Base-by-base conservation (phyloP, 345 rosid species). In the Aurinia saxatilis region DNA sequence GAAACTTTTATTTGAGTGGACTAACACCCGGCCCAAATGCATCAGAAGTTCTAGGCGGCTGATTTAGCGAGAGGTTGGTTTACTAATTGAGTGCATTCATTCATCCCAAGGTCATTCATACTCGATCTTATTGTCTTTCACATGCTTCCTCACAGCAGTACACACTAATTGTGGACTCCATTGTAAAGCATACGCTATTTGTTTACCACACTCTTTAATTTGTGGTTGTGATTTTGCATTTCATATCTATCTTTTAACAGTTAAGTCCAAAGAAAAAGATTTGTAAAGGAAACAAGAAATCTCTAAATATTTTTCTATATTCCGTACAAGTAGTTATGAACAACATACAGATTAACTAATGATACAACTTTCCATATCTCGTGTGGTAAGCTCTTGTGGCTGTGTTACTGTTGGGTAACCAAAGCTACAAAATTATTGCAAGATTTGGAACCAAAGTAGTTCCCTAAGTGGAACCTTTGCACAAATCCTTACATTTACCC, bases 201-300 rank as follows among this genome's bases (percentile, higher is more conserved):
- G 91, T 75, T 81, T 85, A 93, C 91, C 85, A 49, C 93, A 87
- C 8, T 75, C 67, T 71, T 55, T 85, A 29, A 68, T 2, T 69
- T 76, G 64, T 6, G 70, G 72, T 72, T 82, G 52, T 54, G 36
- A 19, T 40, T 12, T 40, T n/a, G 64, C 85, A 81, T 16, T 83
- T 14, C 74, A 89, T 45, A 60, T 86, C 62, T 89, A 75, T 91
- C n/a, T 79, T 27, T 18, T 82, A 0, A 1, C 2, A 1, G 4
- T 21, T 21, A 21, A 21, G 2, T 21, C 4, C 2, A 21, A 25
- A 1, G 13, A 7, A 23, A 6, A 11, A 5, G 50, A 21, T 30
- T 10, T 11, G 10, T 2, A 13, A 29, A 38, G 23, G 48, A 59
- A 60, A 60, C 10, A 45, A 45, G 33, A 35, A 60, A 15, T 60